Conservation (phyloP, 805 yeast species). For the Zygoascus bituminiphila region DNA sequence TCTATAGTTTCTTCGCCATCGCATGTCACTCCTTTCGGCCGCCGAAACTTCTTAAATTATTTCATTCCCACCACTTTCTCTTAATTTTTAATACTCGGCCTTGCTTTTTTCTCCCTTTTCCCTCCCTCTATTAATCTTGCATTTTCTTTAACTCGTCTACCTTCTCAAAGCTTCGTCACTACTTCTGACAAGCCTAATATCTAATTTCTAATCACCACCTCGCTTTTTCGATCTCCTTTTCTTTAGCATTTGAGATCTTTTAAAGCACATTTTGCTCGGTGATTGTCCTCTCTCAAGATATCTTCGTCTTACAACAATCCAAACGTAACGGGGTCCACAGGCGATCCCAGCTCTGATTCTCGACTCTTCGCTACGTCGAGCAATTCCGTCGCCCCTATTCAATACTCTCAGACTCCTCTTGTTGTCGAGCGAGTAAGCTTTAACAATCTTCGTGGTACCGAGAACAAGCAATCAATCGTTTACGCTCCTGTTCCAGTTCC, state of each 20-base stretch:
- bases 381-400: background rate
- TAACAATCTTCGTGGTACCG: background rate
- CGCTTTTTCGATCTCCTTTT: background rate
- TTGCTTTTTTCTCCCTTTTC: too few relatives aligned
- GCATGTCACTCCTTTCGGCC: background rate
- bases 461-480: background rate
- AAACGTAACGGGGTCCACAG: background rate
- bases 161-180: too few relatives aligned
- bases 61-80: background rate
- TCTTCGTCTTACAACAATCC: background rate
- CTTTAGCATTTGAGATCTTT: background rate
- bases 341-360: background rate
- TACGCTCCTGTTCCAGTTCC: background rate
- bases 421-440: background rate
- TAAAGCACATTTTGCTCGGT: background rate
- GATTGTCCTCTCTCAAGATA: background rate
- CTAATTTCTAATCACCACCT: background rate
- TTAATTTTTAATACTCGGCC: background rate
- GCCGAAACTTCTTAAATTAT: background rate
- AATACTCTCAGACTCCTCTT: background rate
- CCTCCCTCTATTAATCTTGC: background rate
- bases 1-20: too few relatives aligned
- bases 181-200: background rate
- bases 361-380: background rate
- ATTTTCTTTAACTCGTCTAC: too few relatives aligned